Base-by-base conservation (phyloP, 371 early-diverging fungal genomes). In the Mucor saturninus region DNA sequence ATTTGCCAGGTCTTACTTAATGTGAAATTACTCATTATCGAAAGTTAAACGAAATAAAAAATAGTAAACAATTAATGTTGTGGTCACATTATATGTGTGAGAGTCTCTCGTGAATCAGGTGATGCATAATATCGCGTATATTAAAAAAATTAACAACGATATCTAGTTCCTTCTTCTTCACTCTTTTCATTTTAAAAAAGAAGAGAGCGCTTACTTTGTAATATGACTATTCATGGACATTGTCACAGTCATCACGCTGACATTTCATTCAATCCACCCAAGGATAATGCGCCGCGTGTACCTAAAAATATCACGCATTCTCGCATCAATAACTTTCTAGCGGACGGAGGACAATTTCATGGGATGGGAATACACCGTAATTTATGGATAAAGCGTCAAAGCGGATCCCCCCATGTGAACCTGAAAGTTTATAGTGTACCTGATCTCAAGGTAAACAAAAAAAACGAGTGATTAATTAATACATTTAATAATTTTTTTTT, bases 351-450 rank as follows among this genome's bases (percentile, higher is more conserved):
- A 4, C 77, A 75, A n/a, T 81, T 81, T 48, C 61, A 76, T 60
- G 61, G 65, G 8, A 81, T 81, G 81, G 81, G 81, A 11, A 73
- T 81, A 21, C 77, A 76, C n/a, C 62, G 63, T 26, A 67, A 61
- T 4, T 57, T 81, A 4, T 81, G 81, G 81, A 51, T 42, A 10
- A 26, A 53, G 10, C 50, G 79, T 15, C 65, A 72, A 15, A 54
- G 50, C 14, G 81, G 79, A 2, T 37, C 65, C 11, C 76, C 77
- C 2, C 69, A 77, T 65, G 74, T 83, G 9, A 43, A 28, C 11
- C 55, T 83, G 1, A 59, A 63, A n/a, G 86, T 89, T 13, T 94
- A 87, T 72, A 85, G 90, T 21, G 95, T 95, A 10, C 93, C 94
- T 2, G 88, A 88, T 4, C 70, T 91, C 7, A 83, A 90, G 77